Percentiles rank a stretch among this genome's conserved stretches.
Conservation (phyloP, 257 asterid species). For the Nicotiana tabacum region DNA sequence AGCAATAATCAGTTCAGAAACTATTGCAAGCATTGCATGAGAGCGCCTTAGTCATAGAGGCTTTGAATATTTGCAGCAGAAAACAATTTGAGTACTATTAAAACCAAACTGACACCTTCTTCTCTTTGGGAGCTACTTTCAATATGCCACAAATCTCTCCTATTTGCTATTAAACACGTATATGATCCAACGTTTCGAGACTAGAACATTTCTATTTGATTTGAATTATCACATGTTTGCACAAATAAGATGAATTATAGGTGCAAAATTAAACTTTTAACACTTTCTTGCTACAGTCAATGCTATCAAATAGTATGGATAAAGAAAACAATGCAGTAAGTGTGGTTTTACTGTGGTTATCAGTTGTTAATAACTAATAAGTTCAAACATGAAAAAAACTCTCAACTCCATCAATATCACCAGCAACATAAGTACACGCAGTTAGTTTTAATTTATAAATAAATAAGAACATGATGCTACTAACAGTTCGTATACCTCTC, state of each 20-base stretch:
- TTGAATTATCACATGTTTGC: neutral
- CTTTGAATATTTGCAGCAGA: neutral
- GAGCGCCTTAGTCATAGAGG: neutral
- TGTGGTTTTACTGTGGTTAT: slow-evolving; percentile 1
- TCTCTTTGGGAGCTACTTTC: neutral
- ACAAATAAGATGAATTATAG: neutral
- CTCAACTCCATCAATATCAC: neutral
- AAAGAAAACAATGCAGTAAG: neutral
- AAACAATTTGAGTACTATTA: neutral
- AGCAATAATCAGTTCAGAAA: neutral
- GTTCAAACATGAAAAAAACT: neutral
- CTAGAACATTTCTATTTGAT: neutral
- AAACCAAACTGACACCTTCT: neutral
- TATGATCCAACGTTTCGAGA: neutral
- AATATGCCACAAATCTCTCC: neutral
- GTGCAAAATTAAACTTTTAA: neutral
- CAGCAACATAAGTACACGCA: neutral
- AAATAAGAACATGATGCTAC: neutral
- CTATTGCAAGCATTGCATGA: neutral
- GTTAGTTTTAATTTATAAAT: neutral
- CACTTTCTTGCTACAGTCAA: neutral
- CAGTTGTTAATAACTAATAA: neutral
- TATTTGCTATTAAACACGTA: neutral
- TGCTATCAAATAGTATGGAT: neutral
- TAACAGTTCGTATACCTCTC: slow-evolving; percentile 49